A percentile compares a stretch with the other conserved stretches of the same genome.
These are phyloP conservation scores for Monosporascus sp. DNA, from an alignment of 2,329 filamentous ascomycete genomes.

Conservation along the genomic window DNA sequence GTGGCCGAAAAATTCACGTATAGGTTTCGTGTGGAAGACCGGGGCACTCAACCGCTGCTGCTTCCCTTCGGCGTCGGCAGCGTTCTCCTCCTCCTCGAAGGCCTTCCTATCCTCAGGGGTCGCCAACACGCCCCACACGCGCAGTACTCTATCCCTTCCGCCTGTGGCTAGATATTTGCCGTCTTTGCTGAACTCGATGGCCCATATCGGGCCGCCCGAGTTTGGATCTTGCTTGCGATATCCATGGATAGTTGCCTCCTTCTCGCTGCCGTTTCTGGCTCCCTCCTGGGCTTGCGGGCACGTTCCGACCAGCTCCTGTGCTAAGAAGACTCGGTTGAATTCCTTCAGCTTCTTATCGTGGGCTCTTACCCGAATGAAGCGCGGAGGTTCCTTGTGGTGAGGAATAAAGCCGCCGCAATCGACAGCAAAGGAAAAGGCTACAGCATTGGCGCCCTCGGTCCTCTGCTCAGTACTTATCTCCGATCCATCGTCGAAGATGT, in stretches of 20 bases:
- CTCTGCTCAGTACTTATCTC: conserved; percentile 57
- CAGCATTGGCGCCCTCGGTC: conserved; percentile 75
- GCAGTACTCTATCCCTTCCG: conserved; percentile 78
- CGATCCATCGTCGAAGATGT: conserved; percentile 58
- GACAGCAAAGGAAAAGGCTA: conserved; percentile 73
- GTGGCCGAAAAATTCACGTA: conserved; percentile 78
- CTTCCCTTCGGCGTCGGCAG: conserved; percentile 34
- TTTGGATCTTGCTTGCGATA: conserved; percentile 31
- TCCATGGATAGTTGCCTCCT: conserved; percentile 21
- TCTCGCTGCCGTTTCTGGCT: conserved; percentile 13
- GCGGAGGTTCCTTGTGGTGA: conserved; percentile 78
- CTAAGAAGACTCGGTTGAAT: conserved; percentile 84
- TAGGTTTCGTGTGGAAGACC: conserved; percentile 75
- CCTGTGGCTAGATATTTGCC: conserved; percentile 88
- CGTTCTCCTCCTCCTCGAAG: conserved; percentile 63
- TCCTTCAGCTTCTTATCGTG: conserved; percentile 76
- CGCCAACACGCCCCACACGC: conserved; percentile 84
- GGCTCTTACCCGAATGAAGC: conserved; percentile 80
- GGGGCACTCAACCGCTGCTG: conserved; percentile 73
- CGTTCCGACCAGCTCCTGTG: conserved; percentile 76
- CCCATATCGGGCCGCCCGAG: conserved; percentile 73
- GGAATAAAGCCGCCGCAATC: conserved; percentile 73
- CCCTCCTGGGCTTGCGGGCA: conserved; percentile 30
- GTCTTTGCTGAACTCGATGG: conserved; percentile 87
- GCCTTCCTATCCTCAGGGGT: conserved; percentile 71